phyloP scores from a whole-genome alignment of 495 filamentous ascomycete species.

The Aspergillus conjunctus region DNA sequence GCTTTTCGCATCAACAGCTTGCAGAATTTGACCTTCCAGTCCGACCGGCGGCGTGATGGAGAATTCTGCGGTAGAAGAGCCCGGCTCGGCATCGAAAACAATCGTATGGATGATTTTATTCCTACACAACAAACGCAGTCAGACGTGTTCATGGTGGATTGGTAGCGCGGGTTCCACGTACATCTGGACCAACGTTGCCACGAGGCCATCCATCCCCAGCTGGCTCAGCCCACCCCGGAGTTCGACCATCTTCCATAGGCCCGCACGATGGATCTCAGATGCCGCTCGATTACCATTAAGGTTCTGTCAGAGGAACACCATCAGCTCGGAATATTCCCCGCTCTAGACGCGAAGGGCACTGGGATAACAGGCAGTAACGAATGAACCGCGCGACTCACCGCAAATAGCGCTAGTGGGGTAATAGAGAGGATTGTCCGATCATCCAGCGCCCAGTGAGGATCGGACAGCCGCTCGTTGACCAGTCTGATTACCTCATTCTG shows the following conservation, averaged over 20 bases:
- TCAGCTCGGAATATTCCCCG: too few species aligned
- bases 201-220: background rate
- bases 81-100: constrained; percentile 3
- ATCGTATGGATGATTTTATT: constrained; percentile 13
- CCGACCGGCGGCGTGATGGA: background rate
- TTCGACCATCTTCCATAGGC: background rate
- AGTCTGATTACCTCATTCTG: constrained; percentile 2
- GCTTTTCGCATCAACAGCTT: background rate
- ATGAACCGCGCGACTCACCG: background rate
- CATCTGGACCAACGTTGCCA: constrained; percentile 3
- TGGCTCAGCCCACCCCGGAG: background rate
- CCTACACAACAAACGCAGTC: background rate
- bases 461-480: constrained; percentile 11
- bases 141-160: background rate
- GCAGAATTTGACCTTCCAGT: constrained; percentile 5
- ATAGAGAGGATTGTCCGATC: constrained; percentile 15
- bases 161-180: background rate
- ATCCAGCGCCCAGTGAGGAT: constrained; percentile 1
- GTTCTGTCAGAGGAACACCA: background rate
- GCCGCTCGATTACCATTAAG: constrained; percentile 9
- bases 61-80: background rate
- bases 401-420: constrained; percentile 10
- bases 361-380: background rate
- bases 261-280: constrained; percentile 8
- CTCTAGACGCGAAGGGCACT: too few species aligned